Evolutionary conservation across 305 asterid genomes (phyloP).

Genomic region (Solanum hybrid): DNA sequence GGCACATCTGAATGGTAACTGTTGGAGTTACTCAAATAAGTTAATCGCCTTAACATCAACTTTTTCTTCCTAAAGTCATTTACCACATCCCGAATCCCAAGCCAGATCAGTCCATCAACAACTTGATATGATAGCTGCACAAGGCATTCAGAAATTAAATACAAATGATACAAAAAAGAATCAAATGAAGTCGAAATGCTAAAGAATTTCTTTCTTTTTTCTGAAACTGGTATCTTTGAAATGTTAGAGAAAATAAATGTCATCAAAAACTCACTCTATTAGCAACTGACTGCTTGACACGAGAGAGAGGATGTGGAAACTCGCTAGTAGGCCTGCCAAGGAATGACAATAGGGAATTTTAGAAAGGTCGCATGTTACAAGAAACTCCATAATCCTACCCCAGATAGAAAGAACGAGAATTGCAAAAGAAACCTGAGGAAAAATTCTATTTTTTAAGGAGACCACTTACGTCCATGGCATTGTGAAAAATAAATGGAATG

Average conservation of each 20-base stretch:
- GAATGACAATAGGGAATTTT: neutral
- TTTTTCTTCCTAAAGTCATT: constrained; percentile 85
- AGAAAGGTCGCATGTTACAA: neutral
- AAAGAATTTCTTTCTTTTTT: neutral
- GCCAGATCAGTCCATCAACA: constrained; percentile 77
- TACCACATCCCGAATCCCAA: constrained; percentile 84
- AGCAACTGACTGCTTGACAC: constrained; percentile 72
- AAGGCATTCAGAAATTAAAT: constrained; percentile 4
- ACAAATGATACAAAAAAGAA: neutral
- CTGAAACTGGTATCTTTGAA: neutral
- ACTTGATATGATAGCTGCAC: constrained; percentile 81
- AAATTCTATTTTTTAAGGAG: neutral
- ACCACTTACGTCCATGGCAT: constrained; percentile 98
- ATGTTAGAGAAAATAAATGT: neutral
- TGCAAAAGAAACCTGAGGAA: neutral
- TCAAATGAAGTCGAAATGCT: neutral
- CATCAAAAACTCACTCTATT: constrained; percentile 49
- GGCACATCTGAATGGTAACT: constrained; percentile 45
- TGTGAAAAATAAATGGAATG: constrained; percentile 80
- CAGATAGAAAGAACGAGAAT: neutral
- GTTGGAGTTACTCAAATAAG: constrained; percentile 65
- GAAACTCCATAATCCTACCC: neutral
- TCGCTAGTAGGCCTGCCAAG: constrained; percentile 74
- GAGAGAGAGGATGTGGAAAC: constrained; percentile 96
- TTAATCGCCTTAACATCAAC: constrained; percentile 59